phyloP scores from a whole-genome alignment of 148 eudicot genomes.

The Pouteria glomerata region DNA sequence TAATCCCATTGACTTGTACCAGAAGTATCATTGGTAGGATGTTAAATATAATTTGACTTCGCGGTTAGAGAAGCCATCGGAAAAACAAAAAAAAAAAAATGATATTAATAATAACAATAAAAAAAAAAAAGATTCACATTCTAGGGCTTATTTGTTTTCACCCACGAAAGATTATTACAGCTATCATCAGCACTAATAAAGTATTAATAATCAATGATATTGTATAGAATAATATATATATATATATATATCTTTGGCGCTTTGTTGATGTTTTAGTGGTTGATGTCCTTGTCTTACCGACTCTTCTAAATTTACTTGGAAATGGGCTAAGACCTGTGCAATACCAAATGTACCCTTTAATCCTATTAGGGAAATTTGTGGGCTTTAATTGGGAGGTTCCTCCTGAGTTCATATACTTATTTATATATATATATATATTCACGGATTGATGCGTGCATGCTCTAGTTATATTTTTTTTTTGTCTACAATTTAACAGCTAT shows the following conservation, averaged over 20 bases:
- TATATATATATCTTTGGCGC: not conserved
- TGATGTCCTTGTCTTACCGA: not conserved
- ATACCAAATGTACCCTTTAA: not conserved
- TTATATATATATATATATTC: too few relatives aligned
- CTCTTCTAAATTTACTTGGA: not conserved
- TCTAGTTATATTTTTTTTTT: too few relatives aligned
- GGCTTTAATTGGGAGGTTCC: not conserved
- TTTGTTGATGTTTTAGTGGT: not conserved
- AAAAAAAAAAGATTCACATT: too few relatives aligned
- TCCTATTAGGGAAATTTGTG: not conserved
- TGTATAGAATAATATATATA: not conserved
- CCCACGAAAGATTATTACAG: too few relatives aligned
- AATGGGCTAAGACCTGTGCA: constrained; percentile 3
- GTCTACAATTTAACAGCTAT: too few relatives aligned
- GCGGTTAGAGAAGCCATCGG: not conserved
- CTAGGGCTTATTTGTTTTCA: too few relatives aligned
- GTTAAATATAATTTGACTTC: not conserved
- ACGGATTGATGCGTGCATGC: too few relatives aligned
- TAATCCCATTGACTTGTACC: not conserved
- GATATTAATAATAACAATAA: too few relatives aligned
- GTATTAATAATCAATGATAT: not conserved
- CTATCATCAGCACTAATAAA: not conserved
- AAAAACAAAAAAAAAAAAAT: too few relatives aligned
- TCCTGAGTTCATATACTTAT: too few relatives aligned
- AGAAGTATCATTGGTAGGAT: not conserved